Conservation (phyloP, 2,329 filamentous ascomycete genomes). For the Diaporthe nobilis region DNA sequence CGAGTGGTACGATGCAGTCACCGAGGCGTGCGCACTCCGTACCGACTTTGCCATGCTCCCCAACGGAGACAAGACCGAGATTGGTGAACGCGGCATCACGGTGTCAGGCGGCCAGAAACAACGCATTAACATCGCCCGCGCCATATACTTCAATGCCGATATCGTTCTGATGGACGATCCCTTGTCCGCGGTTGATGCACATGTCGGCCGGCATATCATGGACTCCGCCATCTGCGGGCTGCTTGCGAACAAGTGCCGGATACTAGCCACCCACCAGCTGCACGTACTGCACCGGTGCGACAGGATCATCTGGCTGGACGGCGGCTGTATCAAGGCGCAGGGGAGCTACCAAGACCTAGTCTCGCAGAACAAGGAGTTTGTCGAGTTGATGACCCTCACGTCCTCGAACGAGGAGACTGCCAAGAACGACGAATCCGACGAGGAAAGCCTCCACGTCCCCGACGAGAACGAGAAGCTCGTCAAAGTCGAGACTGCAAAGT, state of each 20-base stretch:
- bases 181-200: conserved; percentile 52
- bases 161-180: conserved; percentile 53
- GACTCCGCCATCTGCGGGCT: conserved; percentile 79
- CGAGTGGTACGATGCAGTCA: conserved; percentile 86
- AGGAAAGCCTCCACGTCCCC: conserved; percentile 61
- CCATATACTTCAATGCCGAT: conserved; percentile 54
- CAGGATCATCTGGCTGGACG: conserved; percentile 76
- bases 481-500: conserved; percentile 70
- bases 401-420: conserved; percentile 3
- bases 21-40: conserved; percentile 86
- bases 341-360: conserved; percentile 77
- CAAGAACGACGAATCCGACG: not conserved
- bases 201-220: conserved; percentile 64
- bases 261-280: conserved; percentile 78
- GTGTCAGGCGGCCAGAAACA: conserved; percentile 97
- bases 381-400: conserved; percentile 86
- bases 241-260: conserved; percentile 74
- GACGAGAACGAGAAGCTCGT: conserved; percentile 74
- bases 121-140: conserved; percentile 91
- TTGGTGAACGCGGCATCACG: conserved; percentile 95
- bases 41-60: conserved; percentile 94
- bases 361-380: conserved; percentile 76
- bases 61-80: conserved; percentile 88
- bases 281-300: conserved; percentile 77
- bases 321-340: conserved; percentile 72